Evolutionary conservation across 129 eudicot species (phyloP), one percentile per base, ranked within the genome.

Genomic region (Helianthus tuberosus): DNA sequence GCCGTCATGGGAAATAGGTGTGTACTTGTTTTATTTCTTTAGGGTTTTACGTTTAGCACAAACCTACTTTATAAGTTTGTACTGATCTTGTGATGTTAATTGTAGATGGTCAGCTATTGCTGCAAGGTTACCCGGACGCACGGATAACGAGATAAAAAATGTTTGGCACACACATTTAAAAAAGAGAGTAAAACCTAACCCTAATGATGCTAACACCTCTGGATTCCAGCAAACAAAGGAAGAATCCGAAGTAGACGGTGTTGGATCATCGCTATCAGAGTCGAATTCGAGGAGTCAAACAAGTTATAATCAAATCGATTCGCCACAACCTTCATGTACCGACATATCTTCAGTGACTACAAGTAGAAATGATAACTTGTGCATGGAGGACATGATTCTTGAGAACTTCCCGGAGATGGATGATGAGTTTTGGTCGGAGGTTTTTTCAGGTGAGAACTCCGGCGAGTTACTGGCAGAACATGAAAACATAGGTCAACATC

Each of bases 51-150:
- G 47, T 43, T 43, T 43, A 43, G 10, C 47, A 8, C 8, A 43
- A 43, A 8, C 47, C 11, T 43, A 39, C 12, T 10, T 44, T 32
- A 14, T n/a, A 12, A 8, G 3, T 15, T n/a, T 6, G 48, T 74
- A 48, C 50, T 78, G 44, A 48, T 23, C 29, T 57, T 10, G 32
- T 57, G 20, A 27, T 69, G 5, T 60, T 36, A 23, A 66, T n/a
- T 74, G 35, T 69, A 91, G 97, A 75, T 91, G 97, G 97, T 88
- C 97, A 3, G 92, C 83, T 2, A 91, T 91, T 67, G 97, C 96
- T 71, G 87, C 96, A 55, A 86, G 68, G 62, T 81, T 91, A 49
- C 92, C 97, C 0, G 97, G 97, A 8, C 80, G 97, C 7, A 91
- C 97, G 0, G 97, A 91, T 75, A 91, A 91, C 39, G 96, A 91